Evolutionary conservation across 1,284 basidiomycete species (phyloP).

Genomic region (Tylopilus orsonianus): DNA sequence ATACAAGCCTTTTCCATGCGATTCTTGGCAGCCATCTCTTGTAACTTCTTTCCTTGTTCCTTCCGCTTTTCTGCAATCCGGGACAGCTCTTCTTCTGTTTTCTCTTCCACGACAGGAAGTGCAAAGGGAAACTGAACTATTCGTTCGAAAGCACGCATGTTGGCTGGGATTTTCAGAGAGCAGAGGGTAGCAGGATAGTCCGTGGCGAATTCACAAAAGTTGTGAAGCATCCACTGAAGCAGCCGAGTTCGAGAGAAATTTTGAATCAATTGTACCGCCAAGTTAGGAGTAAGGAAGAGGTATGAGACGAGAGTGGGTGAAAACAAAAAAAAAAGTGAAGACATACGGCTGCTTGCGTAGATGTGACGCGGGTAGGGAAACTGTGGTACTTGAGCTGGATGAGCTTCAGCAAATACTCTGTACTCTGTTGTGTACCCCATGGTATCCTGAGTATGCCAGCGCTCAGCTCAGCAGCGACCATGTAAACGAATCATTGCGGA

Average conservation of each 20-base stretch:
- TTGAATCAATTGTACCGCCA: too few relatives aligned
- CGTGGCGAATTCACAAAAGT: constrained; percentile 81
- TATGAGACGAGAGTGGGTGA: neutral
- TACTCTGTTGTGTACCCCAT: constrained; percentile 90
- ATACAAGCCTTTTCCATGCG: constrained; percentile 78
- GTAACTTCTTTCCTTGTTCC: constrained; percentile 85
- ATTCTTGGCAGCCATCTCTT: constrained; percentile 90
- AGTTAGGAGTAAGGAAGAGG: neutral
- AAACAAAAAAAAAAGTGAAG: neutral
- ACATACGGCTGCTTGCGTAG: constrained; percentile 55
- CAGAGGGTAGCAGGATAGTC: constrained; percentile 77
- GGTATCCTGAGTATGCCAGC: constrained; percentile 63
- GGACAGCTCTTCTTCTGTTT: constrained; percentile 88
- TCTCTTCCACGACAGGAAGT: constrained; percentile 73
- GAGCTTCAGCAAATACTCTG: constrained; percentile 86
- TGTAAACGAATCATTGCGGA: neutral
- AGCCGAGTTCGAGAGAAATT: too few relatives aligned
- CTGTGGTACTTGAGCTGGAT: constrained; percentile 92
- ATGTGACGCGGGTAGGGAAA: constrained; percentile 68
- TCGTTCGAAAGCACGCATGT: constrained; percentile 65
- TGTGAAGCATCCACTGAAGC: constrained; percentile 83
- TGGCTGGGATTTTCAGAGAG: constrained; percentile 51
- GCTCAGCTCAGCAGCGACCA: constrained; percentile 2
- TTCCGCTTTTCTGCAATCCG: constrained; percentile 76
- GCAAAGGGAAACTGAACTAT: constrained; percentile 87